Percentiles rank a stretch among this genome's conserved stretches.
phyloP scores from a whole-genome alignment of 164 flowering plant species.

The Stephania cephalantha region DNA sequence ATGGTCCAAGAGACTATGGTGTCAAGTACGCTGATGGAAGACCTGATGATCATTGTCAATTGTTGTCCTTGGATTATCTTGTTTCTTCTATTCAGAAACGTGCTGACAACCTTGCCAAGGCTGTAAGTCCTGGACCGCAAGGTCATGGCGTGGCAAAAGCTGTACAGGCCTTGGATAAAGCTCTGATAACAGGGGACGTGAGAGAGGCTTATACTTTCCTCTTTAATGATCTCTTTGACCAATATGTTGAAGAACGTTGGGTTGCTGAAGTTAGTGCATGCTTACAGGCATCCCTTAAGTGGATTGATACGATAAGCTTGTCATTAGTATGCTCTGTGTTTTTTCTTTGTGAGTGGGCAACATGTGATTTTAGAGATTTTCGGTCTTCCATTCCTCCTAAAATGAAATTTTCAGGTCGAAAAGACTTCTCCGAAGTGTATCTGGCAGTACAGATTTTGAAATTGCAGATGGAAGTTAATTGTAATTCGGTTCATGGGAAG shows the following conservation, averaged over 20 bases:
- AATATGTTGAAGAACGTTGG: constrained; percentile 65
- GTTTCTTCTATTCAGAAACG: constrained; percentile 74
- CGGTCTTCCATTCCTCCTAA: constrained; percentile 45
- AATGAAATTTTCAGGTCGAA: constrained; percentile 64
- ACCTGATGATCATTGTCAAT: constrained; percentile 35
- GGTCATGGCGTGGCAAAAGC: constrained; percentile 69
- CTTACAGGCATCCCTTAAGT: constrained; percentile 67
- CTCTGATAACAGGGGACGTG: constrained; percentile 68
- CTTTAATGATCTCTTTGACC: constrained; percentile 59
- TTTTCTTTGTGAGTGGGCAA: constrained; percentile 96
- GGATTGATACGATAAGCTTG: constrained; percentile 50
- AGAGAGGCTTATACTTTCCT: constrained; percentile 54
- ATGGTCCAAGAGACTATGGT: constrained; percentile 30
- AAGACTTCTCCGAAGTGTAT: constrained; percentile 68
- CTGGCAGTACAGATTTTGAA: constrained; percentile 64
- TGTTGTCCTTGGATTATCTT: constrained; percentile 45
- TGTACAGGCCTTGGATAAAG: constrained; percentile 72
- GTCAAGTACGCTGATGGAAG: constrained; percentile 33
- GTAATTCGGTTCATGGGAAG: constrained; percentile 22
- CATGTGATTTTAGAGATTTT: constrained; percentile 84
- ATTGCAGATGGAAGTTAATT: constrained; percentile 44
- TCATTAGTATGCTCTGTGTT: constrained; percentile 69
- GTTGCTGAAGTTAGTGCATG: constrained; percentile 67
- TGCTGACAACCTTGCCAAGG: constrained; percentile 60
- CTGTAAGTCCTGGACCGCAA: constrained; percentile 56